Conservation (phyloP, 768 basidiomycete species). For the Macrolepiota albuminosa region DNA sequence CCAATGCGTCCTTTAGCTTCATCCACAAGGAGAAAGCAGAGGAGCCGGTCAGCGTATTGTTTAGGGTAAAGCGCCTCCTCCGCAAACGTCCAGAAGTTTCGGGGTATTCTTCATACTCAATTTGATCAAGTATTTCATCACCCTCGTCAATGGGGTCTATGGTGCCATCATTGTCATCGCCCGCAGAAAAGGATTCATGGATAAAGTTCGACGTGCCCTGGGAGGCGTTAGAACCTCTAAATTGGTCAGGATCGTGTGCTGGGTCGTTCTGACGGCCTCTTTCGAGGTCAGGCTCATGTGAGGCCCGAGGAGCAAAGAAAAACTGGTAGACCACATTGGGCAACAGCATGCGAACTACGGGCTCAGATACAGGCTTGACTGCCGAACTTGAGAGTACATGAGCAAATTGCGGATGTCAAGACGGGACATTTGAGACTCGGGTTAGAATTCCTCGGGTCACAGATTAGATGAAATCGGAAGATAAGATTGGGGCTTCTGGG, state of each 20-base stretch:
- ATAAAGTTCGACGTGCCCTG: neutral
- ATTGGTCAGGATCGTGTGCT: neutral
- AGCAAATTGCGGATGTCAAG: neutral
- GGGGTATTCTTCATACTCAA: constrained; percentile 12
- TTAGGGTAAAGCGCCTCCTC: constrained; percentile 2
- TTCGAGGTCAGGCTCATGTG: constrained; percentile 13
- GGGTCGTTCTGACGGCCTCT: constrained; percentile 7
- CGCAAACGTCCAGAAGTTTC: neutral
- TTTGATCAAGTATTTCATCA: constrained; percentile 12
- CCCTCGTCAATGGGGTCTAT: constrained; percentile 1
- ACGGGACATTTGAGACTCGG: neutral
- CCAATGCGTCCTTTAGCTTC: constrained; percentile 15
- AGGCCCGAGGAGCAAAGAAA: constrained; percentile 10
- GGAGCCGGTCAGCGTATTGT: neutral
- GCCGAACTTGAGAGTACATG: neutral
- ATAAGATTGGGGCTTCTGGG: neutral
- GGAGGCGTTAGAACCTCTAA: neutral
- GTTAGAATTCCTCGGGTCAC: neutral
- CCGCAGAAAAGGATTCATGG: neutral
- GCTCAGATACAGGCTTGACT: neutral
- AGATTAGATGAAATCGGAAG: neutral
- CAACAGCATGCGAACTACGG: constrained; percentile 7
- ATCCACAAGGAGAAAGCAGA: constrained; percentile 11
- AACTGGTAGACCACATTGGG: constrained; percentile 13
- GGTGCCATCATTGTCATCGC: neutral